Base-by-base conservation (phyloP, 306 rosid genomes). In the Pyrus bretschneideri region DNA sequence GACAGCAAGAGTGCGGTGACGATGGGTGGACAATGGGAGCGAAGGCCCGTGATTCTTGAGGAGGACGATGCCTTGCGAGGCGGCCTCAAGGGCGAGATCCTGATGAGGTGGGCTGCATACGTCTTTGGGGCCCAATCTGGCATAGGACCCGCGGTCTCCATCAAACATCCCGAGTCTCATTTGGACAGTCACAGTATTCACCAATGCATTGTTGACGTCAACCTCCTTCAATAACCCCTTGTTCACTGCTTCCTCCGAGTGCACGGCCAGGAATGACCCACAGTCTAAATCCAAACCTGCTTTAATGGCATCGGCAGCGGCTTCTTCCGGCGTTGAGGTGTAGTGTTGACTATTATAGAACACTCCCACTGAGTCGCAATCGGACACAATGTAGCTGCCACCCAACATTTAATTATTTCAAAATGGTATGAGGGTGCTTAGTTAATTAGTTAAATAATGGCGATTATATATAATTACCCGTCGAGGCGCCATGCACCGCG, bases 151-250 rank as follows among this genome's bases (percentile, higher is more conserved):
- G 27, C 0, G 90, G 80, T 83, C 87, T 33, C 97, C 95, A 69
- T 94, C 98, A 75, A 94, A 90, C 96, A 94, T 91, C 4, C 97
- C 98, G 10, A 94, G 84, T 65, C 97, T 91, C 96, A 94, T 90
- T 78, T 94, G 98, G 79, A 94, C 91, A 0, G 86, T 79, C 1
- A 91, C 78, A 9, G 94, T 91, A 65, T 94, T 94, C 15, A 69
- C 68, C 73, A 94, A 76, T 15, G 98, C 98, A 22, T 46, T 79
- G 33, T 82, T 74, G 51, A 94, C 85, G 55, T 91, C 85, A 2
- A 65, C 75, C 80, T 90, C 90, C 0, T 59, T 87, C 51, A 94
- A 45, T 74, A 94, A 57, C 13, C 98, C 97, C n/a, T 79, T 86
- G 51, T 79, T 84, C 5, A 94, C 88, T 0, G 98, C 98, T 38